Conservation (phyloP, 1,139 yeast species). For the Pichia sp. region DNA sequence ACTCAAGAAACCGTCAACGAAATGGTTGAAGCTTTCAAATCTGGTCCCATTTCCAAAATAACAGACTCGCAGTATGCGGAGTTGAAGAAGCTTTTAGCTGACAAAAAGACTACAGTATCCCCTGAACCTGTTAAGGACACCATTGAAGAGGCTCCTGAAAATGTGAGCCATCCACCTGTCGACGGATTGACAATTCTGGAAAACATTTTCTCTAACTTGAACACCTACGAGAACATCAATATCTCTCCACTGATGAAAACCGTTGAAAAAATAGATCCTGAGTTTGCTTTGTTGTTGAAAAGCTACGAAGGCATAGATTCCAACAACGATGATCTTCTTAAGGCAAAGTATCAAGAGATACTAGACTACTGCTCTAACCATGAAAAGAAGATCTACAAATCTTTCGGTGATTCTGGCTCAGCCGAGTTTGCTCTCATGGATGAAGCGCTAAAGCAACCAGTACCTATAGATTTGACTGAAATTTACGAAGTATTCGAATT, state of each 20-base stretch:
- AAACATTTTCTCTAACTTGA: slow-evolving; percentile 26
- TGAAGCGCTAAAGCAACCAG: slow-evolving; percentile 22
- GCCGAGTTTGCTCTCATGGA: slow-evolving; percentile 18
- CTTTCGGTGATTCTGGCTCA: slow-evolving; percentile 23
- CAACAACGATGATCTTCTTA: slow-evolving; percentile 18
- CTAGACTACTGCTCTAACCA: slow-evolving; percentile 19
- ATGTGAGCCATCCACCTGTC: slow-evolving; percentile 5
- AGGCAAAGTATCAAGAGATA: slow-evolving; percentile 19
- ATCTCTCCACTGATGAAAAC: slow-evolving; percentile 22
- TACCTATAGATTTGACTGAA: slow-evolving; percentile 29
- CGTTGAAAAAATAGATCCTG: slow-evolving; percentile 19
- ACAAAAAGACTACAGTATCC: neutral
- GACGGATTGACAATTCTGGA: slow-evolving; percentile 24
- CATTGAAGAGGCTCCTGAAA: neutral
- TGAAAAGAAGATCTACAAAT: slow-evolving; percentile 21
- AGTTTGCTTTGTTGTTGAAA: slow-evolving; percentile 18
- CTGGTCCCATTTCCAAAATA: slow-evolving; percentile 19
- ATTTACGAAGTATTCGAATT: slow-evolving; percentile 26
- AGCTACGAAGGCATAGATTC: slow-evolving; percentile 22
- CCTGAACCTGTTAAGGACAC: neutral
- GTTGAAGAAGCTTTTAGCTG: slow-evolving; percentile 10
- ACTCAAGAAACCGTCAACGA: slow-evolving; percentile 15
- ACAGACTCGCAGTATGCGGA: slow-evolving; percentile 14
- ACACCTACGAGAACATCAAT: slow-evolving; percentile 20
- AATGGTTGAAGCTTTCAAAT: slow-evolving; percentile 17